Conservation (phyloP, 257 asterid genomes). For the Solanum stenotomum region DNA sequence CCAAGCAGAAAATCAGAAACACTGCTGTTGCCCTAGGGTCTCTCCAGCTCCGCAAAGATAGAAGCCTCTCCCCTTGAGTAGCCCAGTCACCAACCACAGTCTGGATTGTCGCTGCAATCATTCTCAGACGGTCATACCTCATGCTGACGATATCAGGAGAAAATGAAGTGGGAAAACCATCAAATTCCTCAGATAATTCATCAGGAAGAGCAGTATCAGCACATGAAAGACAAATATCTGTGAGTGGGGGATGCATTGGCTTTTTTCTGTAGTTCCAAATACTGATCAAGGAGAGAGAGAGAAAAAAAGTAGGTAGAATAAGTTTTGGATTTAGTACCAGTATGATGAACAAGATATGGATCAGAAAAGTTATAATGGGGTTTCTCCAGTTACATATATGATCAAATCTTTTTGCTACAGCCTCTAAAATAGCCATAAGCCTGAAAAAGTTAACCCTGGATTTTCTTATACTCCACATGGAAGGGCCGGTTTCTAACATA, state of each 20-base stretch:
- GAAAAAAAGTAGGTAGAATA: slow-evolving; percentile 44
- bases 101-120: slow-evolving; percentile 59
- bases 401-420: slow-evolving; percentile 55
- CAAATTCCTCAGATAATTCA: slow-evolving; percentile 65
- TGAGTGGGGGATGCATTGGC: slow-evolving; percentile 63
- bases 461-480: slow-evolving; percentile 61
- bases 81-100: slow-evolving; percentile 73
- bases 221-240: slow-evolving; percentile 58
- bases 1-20: slow-evolving; percentile 49
- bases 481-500: slow-evolving; percentile 43
- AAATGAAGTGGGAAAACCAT: slow-evolving; percentile 52
- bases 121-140: slow-evolving; percentile 65
- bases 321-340: slow-evolving; percentile 58
- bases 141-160: slow-evolving; percentile 45
- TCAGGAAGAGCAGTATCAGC: slow-evolving; percentile 60
- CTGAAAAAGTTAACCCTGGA: slow-evolving; percentile 65
- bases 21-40: slow-evolving; percentile 66
- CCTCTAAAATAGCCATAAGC: slow-evolving; percentile 51
- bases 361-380: slow-evolving; percentile 52
- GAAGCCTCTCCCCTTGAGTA: slow-evolving; percentile 69
- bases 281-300: slow-evolving; percentile 49
- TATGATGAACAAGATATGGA: slow-evolving; percentile 50
- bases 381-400: slow-evolving; percentile 66
- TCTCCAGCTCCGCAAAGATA: slow-evolving; percentile 60
- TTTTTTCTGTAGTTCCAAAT: slow-evolving; percentile 64